Conservation (phyloP, 345 rosid genomes). For the Aegle marmelos region DNA sequence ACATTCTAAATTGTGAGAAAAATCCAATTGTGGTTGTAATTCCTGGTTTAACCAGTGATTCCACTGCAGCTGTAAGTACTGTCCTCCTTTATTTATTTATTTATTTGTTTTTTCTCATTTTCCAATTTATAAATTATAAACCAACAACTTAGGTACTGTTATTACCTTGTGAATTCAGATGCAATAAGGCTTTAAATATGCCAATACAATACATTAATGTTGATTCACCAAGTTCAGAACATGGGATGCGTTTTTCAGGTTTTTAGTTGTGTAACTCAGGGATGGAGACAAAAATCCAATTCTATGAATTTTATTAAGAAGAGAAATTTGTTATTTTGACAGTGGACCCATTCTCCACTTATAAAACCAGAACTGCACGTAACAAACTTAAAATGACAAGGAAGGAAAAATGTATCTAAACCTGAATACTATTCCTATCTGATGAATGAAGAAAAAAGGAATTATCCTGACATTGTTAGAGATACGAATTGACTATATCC, state of each 20-base stretch:
- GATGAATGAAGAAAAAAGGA: not conserved
- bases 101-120: not conserved
- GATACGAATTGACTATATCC: not conserved
- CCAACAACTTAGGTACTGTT: not conserved
- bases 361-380: not conserved
- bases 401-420: not conserved
- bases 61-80: conserved; percentile 37
- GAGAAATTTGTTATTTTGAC: not conserved
- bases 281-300: not conserved
- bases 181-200: not conserved
- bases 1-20: conserved; percentile 20
- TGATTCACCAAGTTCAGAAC: not conserved
- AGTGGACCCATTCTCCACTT: not conserved
- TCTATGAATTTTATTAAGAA: not conserved
- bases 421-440: not conserved
- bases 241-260: not conserved
- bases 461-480: not conserved
- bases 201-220: not conserved
- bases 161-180: not conserved
- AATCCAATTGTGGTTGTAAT: conserved; percentile 43
- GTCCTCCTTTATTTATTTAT: not conserved
- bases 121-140: not conserved
- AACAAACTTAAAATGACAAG: not conserved
- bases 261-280: not conserved
- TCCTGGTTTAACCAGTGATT: conserved; percentile 62